Base-by-base conservation (phyloP, 2,329 filamentous ascomycete genomes). In the Cladophialophora bantiana region DNA sequence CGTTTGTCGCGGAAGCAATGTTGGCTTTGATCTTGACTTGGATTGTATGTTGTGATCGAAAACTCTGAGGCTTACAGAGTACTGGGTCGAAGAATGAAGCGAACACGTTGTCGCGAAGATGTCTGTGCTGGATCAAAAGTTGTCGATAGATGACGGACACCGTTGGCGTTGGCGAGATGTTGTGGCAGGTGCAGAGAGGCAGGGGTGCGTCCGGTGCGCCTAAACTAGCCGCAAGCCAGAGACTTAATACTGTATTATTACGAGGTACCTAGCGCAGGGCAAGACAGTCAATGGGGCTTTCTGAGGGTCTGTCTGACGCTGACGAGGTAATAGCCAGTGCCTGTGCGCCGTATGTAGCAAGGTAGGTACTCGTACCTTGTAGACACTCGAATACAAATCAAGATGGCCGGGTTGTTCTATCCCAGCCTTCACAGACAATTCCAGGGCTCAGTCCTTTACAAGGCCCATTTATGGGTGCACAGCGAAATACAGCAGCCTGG, bases 121-220 rank as follows among this genome's bases (percentile, higher is more conserved):
- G 32, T 31, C 18, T 54, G 36, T 42, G 48, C 15, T 26, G 18
- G 59, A 40, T 66, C 42, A 64, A 62, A 67, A 61, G 61, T 62
- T 61, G 64, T 66, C 55, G 59, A 59, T 56, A 53, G 42, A 58
- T 58, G 55, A 58, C 35, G 64, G 66, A 65, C 62, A 65, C 53
- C 52, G 52, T 38, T 35, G n/a, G 36, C n/a, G 15, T 55, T 7
- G 42, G 31, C 55, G 18, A 56, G 59, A 60, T 35, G 50, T 53
- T 56, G 50, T 68, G 63, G 63, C 59, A 63, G 54, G 35, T 59
- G 59, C 66, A 55, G 38, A 56, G 50, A 52, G 58, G 50, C 57
- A 65, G 52, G 63, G 58, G 50, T 61, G 35, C 52, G 20, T 18
- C 42, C 5, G 58, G 50, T 61, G 35, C 52, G 9, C 42, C 42